Conservation (phyloP, 2,329 filamentous ascomycete genomes). For the Arthrocladium fulminans region DNA sequence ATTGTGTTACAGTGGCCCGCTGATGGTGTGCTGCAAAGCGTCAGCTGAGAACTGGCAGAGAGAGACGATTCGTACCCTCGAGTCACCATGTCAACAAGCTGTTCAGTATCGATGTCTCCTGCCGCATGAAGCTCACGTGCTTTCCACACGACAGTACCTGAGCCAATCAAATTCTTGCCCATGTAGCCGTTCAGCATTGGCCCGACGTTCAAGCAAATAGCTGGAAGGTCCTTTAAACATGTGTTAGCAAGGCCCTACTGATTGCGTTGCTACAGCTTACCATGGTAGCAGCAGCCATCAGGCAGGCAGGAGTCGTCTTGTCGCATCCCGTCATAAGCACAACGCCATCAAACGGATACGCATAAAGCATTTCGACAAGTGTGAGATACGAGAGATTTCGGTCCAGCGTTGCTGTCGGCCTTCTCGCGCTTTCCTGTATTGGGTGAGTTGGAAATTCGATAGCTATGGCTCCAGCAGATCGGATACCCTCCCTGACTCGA, state of each 20-base stretch:
- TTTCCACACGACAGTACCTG: slow-evolving; percentile 42
- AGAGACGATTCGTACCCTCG: slow-evolving; percentile 27
- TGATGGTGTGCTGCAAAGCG: slow-evolving; percentile 32
- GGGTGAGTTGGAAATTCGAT: slow-evolving; percentile 47
- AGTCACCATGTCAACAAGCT: slow-evolving; percentile 40
- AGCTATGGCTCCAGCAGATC: slow-evolving; percentile 41
- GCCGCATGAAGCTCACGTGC: slow-evolving; percentile 41
- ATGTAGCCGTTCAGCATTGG: slow-evolving; percentile 46
- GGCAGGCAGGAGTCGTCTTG: slow-evolving; percentile 44
- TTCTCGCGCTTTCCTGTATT: slow-evolving; percentile 41
- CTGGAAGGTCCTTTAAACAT: slow-evolving; percentile 38
- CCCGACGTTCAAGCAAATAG: slow-evolving; percentile 45
- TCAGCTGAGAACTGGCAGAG: not conserved
- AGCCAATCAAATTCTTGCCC: slow-evolving; percentile 32
- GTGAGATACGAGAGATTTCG: slow-evolving; percentile 42
- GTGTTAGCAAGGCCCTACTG: slow-evolving; percentile 3
- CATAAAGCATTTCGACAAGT: slow-evolving; percentile 41
- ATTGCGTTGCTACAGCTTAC: slow-evolving; percentile 22
- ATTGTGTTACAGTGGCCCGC: slow-evolving; percentile 46
- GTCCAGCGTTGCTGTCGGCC: slow-evolving; percentile 43
- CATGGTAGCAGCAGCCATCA: slow-evolving; percentile 46
- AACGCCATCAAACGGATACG: slow-evolving; percentile 44
- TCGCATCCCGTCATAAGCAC: slow-evolving; percentile 46
- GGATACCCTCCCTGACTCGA: slow-evolving; percentile 43
- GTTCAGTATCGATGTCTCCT: slow-evolving; percentile 38